Conservation (phyloP, 208 protist species). For the Histomonas meleagridis region DNA sequence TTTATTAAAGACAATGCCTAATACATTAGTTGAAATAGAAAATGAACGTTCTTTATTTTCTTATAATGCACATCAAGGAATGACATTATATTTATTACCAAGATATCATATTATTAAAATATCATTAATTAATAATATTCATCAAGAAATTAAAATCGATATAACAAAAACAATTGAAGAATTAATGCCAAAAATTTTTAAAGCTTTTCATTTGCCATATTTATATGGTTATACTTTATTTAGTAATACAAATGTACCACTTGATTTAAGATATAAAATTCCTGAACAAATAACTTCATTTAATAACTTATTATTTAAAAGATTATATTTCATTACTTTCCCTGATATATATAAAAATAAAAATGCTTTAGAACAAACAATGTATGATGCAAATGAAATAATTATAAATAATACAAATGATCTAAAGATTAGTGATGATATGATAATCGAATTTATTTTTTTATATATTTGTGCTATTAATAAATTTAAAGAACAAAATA, state of each 20-base stretch:
- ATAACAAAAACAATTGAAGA: conserved; percentile 21
- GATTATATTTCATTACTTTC: neutral
- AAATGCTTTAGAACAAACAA: neutral
- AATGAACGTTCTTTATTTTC: neutral
- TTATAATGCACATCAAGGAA: neutral
- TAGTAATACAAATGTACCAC: neutral
- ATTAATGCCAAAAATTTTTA: neutral
- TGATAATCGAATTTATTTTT: no score
- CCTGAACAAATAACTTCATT: neutral
- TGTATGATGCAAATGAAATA: neutral
- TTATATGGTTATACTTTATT: neutral
- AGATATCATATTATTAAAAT: neutral
- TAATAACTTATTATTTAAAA: neutral
- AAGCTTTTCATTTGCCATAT: neutral
- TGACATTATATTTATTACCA: neutral
- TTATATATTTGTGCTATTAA: no score
- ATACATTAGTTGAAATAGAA: neutral
- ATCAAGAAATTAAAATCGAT: neutral
- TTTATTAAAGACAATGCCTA: neutral
- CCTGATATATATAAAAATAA: neutral
- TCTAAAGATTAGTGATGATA: no score
- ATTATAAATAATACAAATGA: neutral
- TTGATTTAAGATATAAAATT: neutral
- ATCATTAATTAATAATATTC: neutral
- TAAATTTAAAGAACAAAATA: no score